Evolutionary conservation across 257 asterid species (phyloP).

Genomic region (Coffea eugenioides): DNA sequence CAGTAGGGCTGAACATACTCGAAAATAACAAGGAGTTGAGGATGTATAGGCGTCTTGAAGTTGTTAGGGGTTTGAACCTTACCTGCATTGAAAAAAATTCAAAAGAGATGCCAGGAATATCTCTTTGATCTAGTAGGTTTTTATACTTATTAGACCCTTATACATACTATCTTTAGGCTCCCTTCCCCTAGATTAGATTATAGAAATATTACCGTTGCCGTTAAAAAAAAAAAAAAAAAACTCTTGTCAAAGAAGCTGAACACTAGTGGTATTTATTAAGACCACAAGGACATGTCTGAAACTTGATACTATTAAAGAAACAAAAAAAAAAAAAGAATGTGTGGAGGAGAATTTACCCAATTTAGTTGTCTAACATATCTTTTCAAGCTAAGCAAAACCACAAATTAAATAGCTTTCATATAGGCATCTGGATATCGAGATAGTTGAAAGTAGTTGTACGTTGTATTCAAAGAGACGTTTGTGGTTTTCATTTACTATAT

Average conservation of each 20-base stretch:
- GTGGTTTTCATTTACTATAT: neutral
- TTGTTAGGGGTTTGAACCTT: too few species aligned
- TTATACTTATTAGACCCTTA: too few species aligned
- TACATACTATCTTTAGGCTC: too few species aligned
- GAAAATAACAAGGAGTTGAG: too few species aligned
- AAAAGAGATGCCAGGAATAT: too few species aligned
- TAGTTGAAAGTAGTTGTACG: neutral
- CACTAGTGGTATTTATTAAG: neutral
- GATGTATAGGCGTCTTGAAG: too few species aligned
- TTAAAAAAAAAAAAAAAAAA: too few species aligned
- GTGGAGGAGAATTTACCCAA: neutral
- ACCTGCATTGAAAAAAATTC: too few species aligned
- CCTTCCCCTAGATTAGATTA: too few species aligned
- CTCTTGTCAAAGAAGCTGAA: neutral
- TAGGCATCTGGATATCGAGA: neutral
- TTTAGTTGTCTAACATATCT: neutral
- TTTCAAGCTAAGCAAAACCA: neutral
- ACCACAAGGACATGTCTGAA: neutral
- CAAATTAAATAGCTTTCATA: neutral
- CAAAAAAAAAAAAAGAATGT: neutral
- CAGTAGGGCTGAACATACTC: too few species aligned
- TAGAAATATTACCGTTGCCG: too few species aligned
- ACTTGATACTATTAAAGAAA: neutral
- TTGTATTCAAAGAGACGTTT: neutral
- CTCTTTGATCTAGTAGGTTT: too few species aligned